Conservation (phyloP, 192 early-diverging fungal species). For the Podila verticillata region DNA sequence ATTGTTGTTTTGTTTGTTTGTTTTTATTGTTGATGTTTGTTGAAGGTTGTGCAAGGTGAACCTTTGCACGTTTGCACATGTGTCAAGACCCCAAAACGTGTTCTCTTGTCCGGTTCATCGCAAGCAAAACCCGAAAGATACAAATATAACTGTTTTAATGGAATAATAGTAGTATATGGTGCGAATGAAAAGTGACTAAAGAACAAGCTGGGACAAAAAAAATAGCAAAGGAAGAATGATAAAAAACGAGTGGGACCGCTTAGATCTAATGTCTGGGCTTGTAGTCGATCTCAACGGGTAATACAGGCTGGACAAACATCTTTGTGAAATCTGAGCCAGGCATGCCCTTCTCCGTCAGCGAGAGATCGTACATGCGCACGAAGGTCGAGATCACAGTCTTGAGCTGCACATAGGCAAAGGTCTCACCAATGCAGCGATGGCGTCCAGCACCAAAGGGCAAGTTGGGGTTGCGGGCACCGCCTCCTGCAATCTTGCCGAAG, state of each 20-base stretch:
- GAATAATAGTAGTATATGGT: background rate
- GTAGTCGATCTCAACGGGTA: constrained; percentile 60
- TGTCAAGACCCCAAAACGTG: no score
- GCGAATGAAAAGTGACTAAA: background rate
- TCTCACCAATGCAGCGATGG: constrained; percentile 98
- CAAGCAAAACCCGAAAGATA: no score
- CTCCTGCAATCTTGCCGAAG: constrained; percentile 71
- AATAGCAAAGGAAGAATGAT: background rate
- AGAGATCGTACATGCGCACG: constrained; percentile 80
- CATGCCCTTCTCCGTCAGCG: constrained; percentile 75
- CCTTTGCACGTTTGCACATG: no score
- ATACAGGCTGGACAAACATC: constrained; percentile 90
- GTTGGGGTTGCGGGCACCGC: constrained; percentile 79
- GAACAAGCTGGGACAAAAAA: background rate
- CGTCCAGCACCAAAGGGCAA: constrained; percentile 97
- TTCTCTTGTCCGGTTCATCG: no score
- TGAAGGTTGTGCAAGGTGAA: no score
- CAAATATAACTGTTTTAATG: no score
- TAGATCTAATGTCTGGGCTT: constrained; percentile 32
- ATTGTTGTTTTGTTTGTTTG: no score
- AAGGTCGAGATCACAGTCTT: constrained; percentile 91
- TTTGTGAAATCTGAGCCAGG: constrained; percentile 89
- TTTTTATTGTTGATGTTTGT: no score
- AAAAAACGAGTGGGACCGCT: background rate
- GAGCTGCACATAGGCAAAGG: constrained; percentile 95